Conservation (phyloP, 805 yeast species). For the Lipomyces sp. region DNA sequence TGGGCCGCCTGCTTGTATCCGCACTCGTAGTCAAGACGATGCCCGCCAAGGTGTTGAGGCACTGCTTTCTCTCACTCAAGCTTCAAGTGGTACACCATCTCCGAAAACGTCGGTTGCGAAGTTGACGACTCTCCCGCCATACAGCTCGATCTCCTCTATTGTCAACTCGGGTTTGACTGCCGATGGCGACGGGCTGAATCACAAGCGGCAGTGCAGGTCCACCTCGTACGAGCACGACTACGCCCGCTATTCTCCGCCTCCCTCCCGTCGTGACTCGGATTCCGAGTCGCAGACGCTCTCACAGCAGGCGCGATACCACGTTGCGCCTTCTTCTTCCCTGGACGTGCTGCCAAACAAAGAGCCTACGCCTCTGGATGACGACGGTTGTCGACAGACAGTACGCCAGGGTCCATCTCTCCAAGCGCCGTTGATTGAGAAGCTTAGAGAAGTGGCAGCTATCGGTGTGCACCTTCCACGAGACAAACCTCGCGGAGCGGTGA, state of each 20-base stretch:
- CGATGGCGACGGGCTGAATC: neutral
- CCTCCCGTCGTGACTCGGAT: neutral
- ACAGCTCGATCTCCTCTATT: conserved; percentile 12
- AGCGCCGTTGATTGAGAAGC: neutral
- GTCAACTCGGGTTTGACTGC: conserved; percentile 4
- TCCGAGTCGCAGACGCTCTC: neutral
- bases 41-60: conserved; percentile 37
- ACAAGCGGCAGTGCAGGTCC: conserved; percentile 4
- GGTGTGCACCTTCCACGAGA: conserved; percentile 9
- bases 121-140: neutral
- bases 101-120: conserved; percentile 12
- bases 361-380: neutral
- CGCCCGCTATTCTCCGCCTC: neutral
- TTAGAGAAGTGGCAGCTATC: conserved; percentile 5
- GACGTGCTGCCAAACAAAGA: neutral
- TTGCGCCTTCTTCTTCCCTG: neutral
- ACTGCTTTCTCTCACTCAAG: conserved; percentile 22
- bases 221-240: neutral
- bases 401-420: neutral
- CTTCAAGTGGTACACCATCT: neutral
- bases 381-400: neutral
- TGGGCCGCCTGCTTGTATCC: conserved; percentile 17
- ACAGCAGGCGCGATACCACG: neutral
- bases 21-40: conserved; percentile 20
- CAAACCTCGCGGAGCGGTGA: conserved; percentile 30